These are phyloP conservation scores for Aspergillus aculeatus DNA, from an alignment of 2,329 filamentous ascomycete genomes.

Conservation along the genomic window DNA sequence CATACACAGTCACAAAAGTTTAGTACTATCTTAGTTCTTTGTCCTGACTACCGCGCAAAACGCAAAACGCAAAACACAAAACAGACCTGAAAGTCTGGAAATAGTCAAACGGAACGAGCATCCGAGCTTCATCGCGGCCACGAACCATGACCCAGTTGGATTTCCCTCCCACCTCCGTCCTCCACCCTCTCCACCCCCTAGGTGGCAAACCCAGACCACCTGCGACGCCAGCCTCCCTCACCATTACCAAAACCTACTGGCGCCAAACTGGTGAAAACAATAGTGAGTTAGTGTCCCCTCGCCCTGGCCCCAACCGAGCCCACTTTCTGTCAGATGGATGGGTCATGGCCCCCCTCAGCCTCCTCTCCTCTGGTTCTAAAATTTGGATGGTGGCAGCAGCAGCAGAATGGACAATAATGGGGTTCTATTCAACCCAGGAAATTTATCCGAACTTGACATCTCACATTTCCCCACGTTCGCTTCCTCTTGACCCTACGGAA, in stretches of 20 bases:
- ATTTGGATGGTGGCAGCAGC: background rate
- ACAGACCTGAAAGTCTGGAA: background rate
- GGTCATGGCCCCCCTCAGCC: constrained; percentile 2
- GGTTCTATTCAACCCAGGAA: background rate
- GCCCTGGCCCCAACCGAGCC: constrained; percentile 15
- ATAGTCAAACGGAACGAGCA: background rate
- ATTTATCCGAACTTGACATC: constrained; percentile 14
- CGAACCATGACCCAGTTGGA: background rate
- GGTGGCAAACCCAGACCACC: constrained; percentile 8
- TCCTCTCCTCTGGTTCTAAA: background rate
- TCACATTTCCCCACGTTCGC: constrained; percentile 15
- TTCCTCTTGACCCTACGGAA: background rate
- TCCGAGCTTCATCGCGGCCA: background rate
- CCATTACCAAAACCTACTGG: constrained; percentile 14
- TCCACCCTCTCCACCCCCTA: constrained; percentile 1
- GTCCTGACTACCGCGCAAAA: background rate
- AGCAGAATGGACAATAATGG: background rate
- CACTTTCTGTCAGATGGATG: constrained; percentile 14
- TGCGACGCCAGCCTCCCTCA: constrained; percentile 19
- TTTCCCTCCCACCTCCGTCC: background rate
- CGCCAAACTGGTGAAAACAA: constrained; percentile 22
- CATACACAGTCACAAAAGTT: too few species aligned
- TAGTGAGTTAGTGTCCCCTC: constrained; percentile 7
- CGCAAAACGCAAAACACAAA: too few species aligned
- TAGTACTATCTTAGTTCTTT: background rate